These are phyloP conservation scores for Prosopis cineraria DNA, from an alignment of 306 rosid genomes.

Conservation along the genomic window DNA sequence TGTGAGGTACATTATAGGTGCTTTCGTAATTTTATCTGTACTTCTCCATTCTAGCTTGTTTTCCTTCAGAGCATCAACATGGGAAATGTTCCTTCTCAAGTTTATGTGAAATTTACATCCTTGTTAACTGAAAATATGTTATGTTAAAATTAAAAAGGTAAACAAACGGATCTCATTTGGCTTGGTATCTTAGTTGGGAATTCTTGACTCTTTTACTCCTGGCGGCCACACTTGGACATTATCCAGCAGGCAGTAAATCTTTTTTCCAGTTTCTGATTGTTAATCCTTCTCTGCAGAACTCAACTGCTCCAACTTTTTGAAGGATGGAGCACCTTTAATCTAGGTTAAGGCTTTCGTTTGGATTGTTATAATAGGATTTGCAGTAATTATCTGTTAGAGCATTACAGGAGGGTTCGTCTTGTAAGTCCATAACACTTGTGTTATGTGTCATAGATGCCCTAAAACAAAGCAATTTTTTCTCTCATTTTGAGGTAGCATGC, in stretches of 20 bases:
- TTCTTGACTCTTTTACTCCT: background rate
- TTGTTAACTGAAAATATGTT: background rate
- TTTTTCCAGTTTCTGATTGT: background rate
- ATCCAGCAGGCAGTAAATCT: background rate
- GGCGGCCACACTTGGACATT: background rate
- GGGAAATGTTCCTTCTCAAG: constrained; percentile 26
- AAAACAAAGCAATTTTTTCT: background rate
- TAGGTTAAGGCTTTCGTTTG: background rate
- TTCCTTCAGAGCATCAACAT: constrained; percentile 13
- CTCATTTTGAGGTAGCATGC: background rate
- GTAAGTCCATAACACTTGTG: background rate
- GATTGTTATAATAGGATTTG: background rate
- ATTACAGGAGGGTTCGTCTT: background rate
- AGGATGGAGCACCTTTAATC: background rate
- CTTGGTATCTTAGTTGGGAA: background rate
- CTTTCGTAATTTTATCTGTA: constrained; percentile 22
- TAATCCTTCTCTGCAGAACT: background rate
- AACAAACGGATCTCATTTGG: background rate
- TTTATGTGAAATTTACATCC: constrained; percentile 29
- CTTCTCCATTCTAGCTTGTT: constrained; percentile 32
- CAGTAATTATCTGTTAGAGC: background rate
- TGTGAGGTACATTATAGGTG: constrained; percentile 59
- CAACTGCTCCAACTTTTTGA: background rate
- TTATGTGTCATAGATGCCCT: background rate
- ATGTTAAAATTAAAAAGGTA: constrained; percentile 27